Percentiles rank a stretch among this genome's conserved stretches.
Evolutionary conservation across 768 basidiomycete genomes (phyloP).

Genomic region (Tricholoma flavovirens): DNA sequence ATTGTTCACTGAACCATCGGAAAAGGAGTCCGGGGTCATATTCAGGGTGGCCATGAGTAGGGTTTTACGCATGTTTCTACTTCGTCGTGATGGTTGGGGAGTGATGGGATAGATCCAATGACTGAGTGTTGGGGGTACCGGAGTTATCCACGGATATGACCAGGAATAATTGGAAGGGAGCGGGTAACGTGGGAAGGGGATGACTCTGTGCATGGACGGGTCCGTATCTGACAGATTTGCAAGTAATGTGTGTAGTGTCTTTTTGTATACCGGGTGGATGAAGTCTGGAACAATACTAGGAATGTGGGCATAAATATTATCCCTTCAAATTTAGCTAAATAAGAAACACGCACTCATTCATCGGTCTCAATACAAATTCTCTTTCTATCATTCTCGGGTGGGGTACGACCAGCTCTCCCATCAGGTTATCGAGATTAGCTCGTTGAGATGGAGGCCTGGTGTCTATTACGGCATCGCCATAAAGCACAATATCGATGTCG

Average conservation of each 20-base stretch:
- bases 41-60: constrained; percentile 92
- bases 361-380: constrained; percentile 87
- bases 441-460: constrained; percentile 40
- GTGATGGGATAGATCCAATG: constrained; percentile 42
- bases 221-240: constrained; percentile 31
- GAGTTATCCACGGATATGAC: constrained; percentile 19
- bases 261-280: constrained; percentile 54
- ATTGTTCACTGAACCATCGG: constrained; percentile 68
- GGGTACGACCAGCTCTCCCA: constrained; percentile 74
- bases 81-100: constrained; percentile 9
- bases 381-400: constrained; percentile 78
- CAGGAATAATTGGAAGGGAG: constrained; percentile 17
- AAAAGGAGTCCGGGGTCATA: constrained; percentile 93
- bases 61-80: constrained; percentile 34
- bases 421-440: constrained; percentile 43
- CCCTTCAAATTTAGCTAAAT: neutral
- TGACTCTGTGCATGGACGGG: constrained; percentile 62
- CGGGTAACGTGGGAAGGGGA: constrained; percentile 64
- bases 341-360: constrained; percentile 68
- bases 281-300: constrained; percentile 75
- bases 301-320: neutral
- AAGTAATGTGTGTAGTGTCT: constrained; percentile 43
- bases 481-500: constrained; percentile 85
- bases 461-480: constrained; percentile 56
- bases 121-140: constrained; percentile 42